These are phyloP conservation scores for Ampelocalamus luodianensis DNA, from an alignment of 176 grass and related monocot genomes.

Conservation along the genomic window DNA sequence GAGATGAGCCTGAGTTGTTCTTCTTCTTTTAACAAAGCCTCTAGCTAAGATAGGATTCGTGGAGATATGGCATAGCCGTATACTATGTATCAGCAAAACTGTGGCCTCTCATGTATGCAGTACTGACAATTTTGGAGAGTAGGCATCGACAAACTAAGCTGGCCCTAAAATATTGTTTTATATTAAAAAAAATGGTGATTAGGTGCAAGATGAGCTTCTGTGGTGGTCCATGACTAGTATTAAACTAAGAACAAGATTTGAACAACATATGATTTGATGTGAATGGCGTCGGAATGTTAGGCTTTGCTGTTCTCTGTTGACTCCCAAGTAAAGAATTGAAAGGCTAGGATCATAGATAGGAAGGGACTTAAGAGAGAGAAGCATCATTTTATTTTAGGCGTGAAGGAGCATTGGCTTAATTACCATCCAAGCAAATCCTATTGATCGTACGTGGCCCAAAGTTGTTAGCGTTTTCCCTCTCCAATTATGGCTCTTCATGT, in stretches of 20 bases:
- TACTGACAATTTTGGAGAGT: slow-evolving; percentile 3
- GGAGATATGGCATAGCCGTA: background rate
- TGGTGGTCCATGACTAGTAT: slow-evolving; percentile 32
- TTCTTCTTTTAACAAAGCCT: background rate
- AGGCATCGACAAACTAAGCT: background rate
- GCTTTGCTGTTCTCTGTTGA: background rate
- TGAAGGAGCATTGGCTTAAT: background rate
- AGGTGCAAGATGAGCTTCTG: slow-evolving; percentile 31
- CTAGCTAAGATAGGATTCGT: background rate
- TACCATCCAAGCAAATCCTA: background rate
- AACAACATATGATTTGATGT: slow-evolving; percentile 26
- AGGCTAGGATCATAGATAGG: background rate
- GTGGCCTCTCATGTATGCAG: background rate
- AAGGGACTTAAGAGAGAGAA: background rate
- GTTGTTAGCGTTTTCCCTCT: slow-evolving; percentile 6
- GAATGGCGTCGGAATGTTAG: background rate
- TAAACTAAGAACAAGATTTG: slow-evolving; percentile 27
- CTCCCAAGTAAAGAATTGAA: background rate
- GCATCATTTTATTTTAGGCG: background rate
- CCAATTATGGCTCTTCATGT: background rate
- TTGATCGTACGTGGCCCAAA: background rate
- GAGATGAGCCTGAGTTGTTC: background rate
- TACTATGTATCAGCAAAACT: background rate
- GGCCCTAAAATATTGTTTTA: slow-evolving; percentile 25
- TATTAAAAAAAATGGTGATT: background rate